phyloP scores from a whole-genome alignment of 1,139 yeast genomes.

The Geotrichum armillariae region DNA sequence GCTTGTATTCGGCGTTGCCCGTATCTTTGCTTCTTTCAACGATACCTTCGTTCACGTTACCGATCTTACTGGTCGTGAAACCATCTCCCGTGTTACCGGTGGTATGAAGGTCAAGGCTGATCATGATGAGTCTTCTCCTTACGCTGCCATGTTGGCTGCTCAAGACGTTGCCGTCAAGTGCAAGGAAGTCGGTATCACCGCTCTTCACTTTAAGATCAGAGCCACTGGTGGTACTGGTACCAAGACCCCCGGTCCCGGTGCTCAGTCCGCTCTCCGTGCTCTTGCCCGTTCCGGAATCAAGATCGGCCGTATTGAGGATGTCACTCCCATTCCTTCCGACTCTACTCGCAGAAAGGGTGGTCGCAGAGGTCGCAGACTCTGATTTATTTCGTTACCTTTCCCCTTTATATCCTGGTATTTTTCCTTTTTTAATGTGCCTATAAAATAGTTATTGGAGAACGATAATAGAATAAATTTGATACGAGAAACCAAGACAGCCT shows the following conservation, averaged over 20 bases:
- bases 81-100: conserved; percentile 99
- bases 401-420: not conserved
- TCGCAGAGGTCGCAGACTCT: conserved; percentile 99
- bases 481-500: no score
- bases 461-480: conserved; percentile 6
- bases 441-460: conserved; percentile 7
- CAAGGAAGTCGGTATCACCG: conserved; percentile 99
- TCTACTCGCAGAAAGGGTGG: conserved; percentile 99
- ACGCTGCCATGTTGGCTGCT: conserved; percentile 99
- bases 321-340: conserved; percentile 99
- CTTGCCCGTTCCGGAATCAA: conserved; percentile 99
- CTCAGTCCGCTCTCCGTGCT: conserved; percentile 99
- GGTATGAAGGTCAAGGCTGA: conserved; percentile 99
- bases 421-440: conserved; percentile 1
- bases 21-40: conserved; percentile 99
- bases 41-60: conserved; percentile 99
- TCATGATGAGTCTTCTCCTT: conserved; percentile 99
- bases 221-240: conserved; percentile 99
- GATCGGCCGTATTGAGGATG: conserved; percentile 99
- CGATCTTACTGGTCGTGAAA: conserved; percentile 99
- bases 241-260: conserved; percentile 99
- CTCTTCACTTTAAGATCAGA: conserved; percentile 99
- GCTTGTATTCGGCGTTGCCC: conserved; percentile 99
- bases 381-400: not conserved
- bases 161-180: conserved; percentile 99